Evolutionary conservation across 1,284 basidiomycete species (phyloP).

Genomic region (Chiua sp.): DNA sequence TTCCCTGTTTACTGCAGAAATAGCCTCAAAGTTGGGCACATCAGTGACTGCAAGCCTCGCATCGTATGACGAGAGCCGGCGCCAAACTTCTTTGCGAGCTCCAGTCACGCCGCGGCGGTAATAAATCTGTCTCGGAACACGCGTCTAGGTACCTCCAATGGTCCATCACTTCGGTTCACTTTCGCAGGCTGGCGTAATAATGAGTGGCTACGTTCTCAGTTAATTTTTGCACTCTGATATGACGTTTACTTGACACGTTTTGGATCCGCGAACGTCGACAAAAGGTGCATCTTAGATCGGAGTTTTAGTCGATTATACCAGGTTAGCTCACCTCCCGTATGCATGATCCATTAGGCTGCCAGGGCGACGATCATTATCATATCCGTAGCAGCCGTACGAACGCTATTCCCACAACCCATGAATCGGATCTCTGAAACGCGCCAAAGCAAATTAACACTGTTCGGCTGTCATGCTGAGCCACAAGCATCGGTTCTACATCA

Average conservation of each 20-base stretch:
- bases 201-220: too few species aligned
- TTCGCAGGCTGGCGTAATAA: background rate
- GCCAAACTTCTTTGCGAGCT: slow-evolving; percentile 27
- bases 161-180: slow-evolving; percentile 6
- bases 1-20: slow-evolving; percentile 11
- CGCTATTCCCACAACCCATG: background rate
- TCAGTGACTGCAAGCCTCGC: slow-evolving; percentile 23
- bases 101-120: slow-evolving; percentile 33
- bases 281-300: slow-evolving; percentile 30
- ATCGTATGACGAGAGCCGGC: slow-evolving; percentile 15
- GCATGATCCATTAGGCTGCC: slow-evolving; percentile 19
- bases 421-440: background rate
- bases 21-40: slow-evolving; percentile 10
- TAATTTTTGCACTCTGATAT: too few species aligned
- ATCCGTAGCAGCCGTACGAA: slow-evolving; percentile 1
- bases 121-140: slow-evolving; percentile 27
- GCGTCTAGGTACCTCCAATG: slow-evolving; percentile 11
- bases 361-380: slow-evolving; percentile 27
- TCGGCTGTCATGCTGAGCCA: background rate
- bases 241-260: slow-evolving; percentile 8
- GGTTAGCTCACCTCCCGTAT: slow-evolving; percentile 3
- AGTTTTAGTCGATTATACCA: background rate
- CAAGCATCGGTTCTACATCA: too few species aligned
- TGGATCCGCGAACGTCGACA: slow-evolving; percentile 35
- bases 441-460: background rate